A percentile compares a stretch with the other conserved stretches of the same genome.
Evolutionary conservation across 257 asterid species (phyloP).

Genomic region (Penstemon newberryi): DNA sequence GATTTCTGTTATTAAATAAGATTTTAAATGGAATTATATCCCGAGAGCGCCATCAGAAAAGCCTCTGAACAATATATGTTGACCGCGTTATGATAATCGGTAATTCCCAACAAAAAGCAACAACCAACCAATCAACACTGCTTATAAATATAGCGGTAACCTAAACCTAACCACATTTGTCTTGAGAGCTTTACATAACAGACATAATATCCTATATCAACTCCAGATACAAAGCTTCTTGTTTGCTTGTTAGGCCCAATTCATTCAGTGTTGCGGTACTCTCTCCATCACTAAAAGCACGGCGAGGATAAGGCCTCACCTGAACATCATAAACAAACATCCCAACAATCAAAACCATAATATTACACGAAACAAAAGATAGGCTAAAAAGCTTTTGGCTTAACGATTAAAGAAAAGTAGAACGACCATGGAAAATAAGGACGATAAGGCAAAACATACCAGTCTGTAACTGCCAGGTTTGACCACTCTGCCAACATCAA

Average conservation of each 20-base stretch:
- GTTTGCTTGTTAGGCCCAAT: constrained; percentile 91
- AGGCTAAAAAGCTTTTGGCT: background rate
- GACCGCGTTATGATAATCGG: constrained; percentile 18
- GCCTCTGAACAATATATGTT: constrained; percentile 11
- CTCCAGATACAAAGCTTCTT: constrained; percentile 95
- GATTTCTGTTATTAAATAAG: constrained; percentile 18
- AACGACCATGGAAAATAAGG: background rate
- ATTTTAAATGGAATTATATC: constrained; percentile 2
- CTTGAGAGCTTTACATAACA: constrained; percentile 25
- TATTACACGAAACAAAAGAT: background rate
- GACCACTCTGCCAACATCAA: constrained; percentile 75
- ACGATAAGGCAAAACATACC: constrained; percentile 43
- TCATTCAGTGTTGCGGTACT: constrained; percentile 57
- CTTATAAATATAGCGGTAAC: constrained; percentile 18
- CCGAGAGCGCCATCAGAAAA: background rate
- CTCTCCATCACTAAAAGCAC: constrained; percentile 77
- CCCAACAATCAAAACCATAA: background rate
- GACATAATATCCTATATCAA: constrained; percentile 42
- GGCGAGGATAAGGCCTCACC: constrained; percentile 96
- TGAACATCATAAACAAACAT: constrained; percentile 28
- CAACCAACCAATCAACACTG: constrained; percentile 15
- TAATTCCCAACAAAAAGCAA: constrained; percentile 25
- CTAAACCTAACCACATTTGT: constrained; percentile 18
- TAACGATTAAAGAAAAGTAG: constrained; percentile 8
- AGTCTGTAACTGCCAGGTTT: constrained; percentile 92